Conservation (phyloP, 75 land plant genomes). For the Azolla pinnata region DNA sequence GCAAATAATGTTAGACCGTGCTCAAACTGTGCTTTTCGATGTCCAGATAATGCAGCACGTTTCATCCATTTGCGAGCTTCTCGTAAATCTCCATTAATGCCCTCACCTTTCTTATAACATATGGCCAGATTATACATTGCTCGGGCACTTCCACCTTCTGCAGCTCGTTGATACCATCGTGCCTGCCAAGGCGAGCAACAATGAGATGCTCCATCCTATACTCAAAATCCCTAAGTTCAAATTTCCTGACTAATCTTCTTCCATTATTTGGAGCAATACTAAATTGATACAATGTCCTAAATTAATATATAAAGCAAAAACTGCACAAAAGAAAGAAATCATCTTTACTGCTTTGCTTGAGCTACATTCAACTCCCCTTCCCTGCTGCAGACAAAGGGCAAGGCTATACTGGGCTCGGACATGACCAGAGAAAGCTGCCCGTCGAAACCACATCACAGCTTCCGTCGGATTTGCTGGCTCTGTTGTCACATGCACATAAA, state of each 20-base stretch:
- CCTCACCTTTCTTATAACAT: constrained; percentile 68
- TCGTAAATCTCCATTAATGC: constrained; percentile 28
- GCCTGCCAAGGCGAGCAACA: too few relatives aligned
- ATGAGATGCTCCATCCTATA: too few relatives aligned
- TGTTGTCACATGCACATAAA: too few relatives aligned
- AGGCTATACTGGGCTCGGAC: constrained; percentile 78
- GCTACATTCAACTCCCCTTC: constrained; percentile 53
- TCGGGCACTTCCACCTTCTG: constrained; percentile 77
- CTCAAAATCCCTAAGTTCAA: too few relatives aligned
- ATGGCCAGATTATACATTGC: constrained; percentile 79
- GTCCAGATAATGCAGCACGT: constrained; percentile 72
- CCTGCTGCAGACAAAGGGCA: constrained; percentile 77
- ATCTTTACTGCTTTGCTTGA: constrained; percentile 58
- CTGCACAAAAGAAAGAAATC: constrained; percentile 7
- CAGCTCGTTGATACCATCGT: constrained; percentile 71
- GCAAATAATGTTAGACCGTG: constrained; percentile 72
- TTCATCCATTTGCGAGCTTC: constrained; percentile 73
- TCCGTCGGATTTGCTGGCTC: constrained; percentile 42
- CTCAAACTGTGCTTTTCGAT: constrained; percentile 75
- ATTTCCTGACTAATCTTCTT: too few relatives aligned
- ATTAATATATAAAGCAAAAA: too few relatives aligned
- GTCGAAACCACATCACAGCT: constrained; percentile 65
- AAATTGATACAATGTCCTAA: too few relatives aligned
- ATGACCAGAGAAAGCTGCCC: constrained; percentile 53
- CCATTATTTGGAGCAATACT: too few relatives aligned